Evolutionary conservation across 306 rosid genomes (phyloP), one percentile per base, ranked within the genome.

Genomic region (Ziziphus jujuba): DNA sequence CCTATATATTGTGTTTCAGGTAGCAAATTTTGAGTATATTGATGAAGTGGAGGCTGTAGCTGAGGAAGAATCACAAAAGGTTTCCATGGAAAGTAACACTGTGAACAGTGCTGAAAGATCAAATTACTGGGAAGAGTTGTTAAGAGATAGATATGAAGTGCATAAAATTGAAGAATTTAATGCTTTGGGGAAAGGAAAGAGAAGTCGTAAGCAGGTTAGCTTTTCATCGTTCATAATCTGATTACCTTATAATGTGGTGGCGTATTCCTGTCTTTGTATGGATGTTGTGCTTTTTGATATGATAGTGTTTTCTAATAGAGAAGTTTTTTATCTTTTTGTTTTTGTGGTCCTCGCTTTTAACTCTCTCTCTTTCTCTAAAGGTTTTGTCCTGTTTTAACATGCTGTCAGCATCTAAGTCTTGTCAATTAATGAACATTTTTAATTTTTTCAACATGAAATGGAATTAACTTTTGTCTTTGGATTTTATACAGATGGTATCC

Each of bases 21-120:
- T 93, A 69, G 99, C 99, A 70, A 93, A 93, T 79, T 93, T 93
- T 77, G 91, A 87, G 77, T 93, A 93, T 80, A 90, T 93, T 82
- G 99, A 93, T 54, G 85, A 93, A 75, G 85, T 70, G 73, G 81
- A 90, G 84, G 93, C 92, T 67, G 80, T 79, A 59, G 93, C 85
- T 33, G 92, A 81, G 75, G 96, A 87, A 87, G 97, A 82, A 70
- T 89, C 90, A 25, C 84, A 76, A 74, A 88, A 80, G 73, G 76
- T 72, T 61, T 80, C 89, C 22, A 53, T 45, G 75, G 91, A 87
- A 57, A 67, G 71, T 58, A 59, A 62, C 63, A 61, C 80, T 0
- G 60, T 66, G n/a, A 84, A 59, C 84, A 82, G 40, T 73, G 35
- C 82, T 20, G 98, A 93, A 56, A 87, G 84, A 74, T 59, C 88